These are phyloP conservation scores for Hibiscus mutabilis DNA, from an alignment of 345 rosid genomes.

Conservation along the genomic window DNA sequence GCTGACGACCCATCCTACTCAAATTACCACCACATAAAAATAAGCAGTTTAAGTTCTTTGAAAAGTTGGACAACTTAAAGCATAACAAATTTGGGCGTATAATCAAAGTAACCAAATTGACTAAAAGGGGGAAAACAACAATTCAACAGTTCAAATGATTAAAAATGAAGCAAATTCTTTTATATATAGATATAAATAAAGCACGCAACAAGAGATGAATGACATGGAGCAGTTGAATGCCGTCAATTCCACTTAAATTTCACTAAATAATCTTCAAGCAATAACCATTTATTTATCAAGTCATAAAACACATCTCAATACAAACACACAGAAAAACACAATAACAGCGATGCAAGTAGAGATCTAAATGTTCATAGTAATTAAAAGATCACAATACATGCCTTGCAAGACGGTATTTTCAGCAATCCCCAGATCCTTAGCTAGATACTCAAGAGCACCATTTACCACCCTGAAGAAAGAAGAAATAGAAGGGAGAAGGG, in stretches of 20 bases:
- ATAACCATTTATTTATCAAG: background rate
- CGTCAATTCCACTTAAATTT: background rate
- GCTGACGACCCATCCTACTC: constrained; percentile 95
- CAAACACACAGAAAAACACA: no score
- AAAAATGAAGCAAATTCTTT: background rate
- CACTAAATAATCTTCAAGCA: background rate
- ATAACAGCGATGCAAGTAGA: background rate
- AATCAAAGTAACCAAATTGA: background rate
- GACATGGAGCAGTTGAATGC: background rate
- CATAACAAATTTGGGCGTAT: background rate
- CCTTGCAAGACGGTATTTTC: constrained; percentile 92
- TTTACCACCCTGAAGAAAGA: constrained; percentile 70
- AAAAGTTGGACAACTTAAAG: background rate
- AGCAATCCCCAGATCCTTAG: constrained; percentile 88
- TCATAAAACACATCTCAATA: background rate
- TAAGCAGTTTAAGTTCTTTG: constrained; percentile 3
- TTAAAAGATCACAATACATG: constrained; percentile 24
- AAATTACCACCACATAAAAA: constrained; percentile 12
- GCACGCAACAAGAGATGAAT: background rate
- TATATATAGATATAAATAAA: background rate
- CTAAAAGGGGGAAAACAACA: background rate
- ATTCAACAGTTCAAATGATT: background rate
- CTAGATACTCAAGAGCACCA: constrained; percentile 92
- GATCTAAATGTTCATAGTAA: background rate
- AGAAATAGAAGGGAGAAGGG: background rate